Evolutionary conservation across 129 eudicot genomes (phyloP), one percentile per base, ranked within the genome.

Genomic region (Lactuca saligna): DNA sequence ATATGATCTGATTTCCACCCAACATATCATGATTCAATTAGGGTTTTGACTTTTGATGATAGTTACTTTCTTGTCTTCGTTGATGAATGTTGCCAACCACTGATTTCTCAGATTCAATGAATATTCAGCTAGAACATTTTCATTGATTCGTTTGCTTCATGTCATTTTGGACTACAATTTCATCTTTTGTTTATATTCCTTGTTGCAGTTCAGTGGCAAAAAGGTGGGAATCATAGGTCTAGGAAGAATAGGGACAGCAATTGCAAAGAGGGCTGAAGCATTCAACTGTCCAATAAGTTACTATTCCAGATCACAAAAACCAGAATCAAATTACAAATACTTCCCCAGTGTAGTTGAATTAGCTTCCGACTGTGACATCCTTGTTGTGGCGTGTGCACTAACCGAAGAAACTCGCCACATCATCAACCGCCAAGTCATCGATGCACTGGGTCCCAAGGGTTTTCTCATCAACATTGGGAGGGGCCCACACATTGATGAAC

Each of bases 221-320:
- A 66, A 68, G 61, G 85, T 88, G 16, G 95, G 98, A 51, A 84
- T 92, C 46, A 66, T 92, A 13, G 98, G 96, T 54, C 76, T 91
- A 42, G 98, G 96, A 8, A 84, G 98, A 75, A 91, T 91, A 11
- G 98, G 98, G n/a, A 17, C 82, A 31, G 98, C 96, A 62, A 76
- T 91, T 33, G 94, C 98, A 6, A 80, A 69, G 49, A 78, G 98
- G 72, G 96, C 95, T 3, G 89, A 86, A 85, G 98, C 87, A 53
- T 92, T 92, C 35, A 81, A 80, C 61, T 88, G 98, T 25, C 76
- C 91, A 3, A 81, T 92, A 8, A 73, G 88, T 65, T 86, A 92
- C 89, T 78, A 78, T 75, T 84, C 96, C 4, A 76, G 91, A 74
- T 66, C 98, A 63, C 69, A 78, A 44, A 86, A 88, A 73, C 82